Base-by-base conservation (phyloP, 2,329 filamentous ascomycete species). In the Botrytis tulipae region DNA sequence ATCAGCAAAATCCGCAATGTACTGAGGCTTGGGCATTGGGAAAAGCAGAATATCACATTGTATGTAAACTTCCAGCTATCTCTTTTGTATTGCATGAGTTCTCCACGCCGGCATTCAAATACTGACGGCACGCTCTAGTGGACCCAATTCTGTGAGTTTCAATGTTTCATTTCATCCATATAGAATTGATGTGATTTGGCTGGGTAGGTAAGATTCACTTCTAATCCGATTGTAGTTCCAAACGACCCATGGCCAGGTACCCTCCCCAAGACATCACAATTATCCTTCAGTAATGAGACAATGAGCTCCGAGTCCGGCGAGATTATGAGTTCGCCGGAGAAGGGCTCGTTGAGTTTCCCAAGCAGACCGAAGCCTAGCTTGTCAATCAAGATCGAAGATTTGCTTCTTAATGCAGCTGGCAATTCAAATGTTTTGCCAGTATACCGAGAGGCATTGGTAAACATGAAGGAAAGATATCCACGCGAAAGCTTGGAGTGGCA, bases 21-120 rank as follows among this genome's bases (percentile, higher is more conserved):
- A 16, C 25, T 35, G 54, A 70, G 29, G 9, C 42, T n/a, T 74
- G 66, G 71, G 67, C 51, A 25, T 48, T 74, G 42, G 67, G 54
- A 22, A 61, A 57, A 51, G 61, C 72, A 4, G 75, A 77, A 67
- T 73, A 66, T 20, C 16, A 46, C 37, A 65, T 74, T 57, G 66
- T 59, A 32, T 42, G 66, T 32, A n/a, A 48, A 5, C 22, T 32
- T 75, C 73, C 72, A 42, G 40, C 1, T 63, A 59, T 54, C 76
- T 75, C 62, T 75, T 71, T 75, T 63, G 22, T 25, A 4, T 12
- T 25, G 18, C 29, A 71, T 32, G 12, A 4, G 22, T 65, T 32
- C 1, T 25, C 25, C 10, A 44, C 7, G 16, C 3, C 37, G 8
- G 2, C 61, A 65, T 25, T 25, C 25, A 51, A 29, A n/a, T 42